Base-by-base conservation (phyloP, 2,329 filamentous ascomycete genomes). In the Sarocladium kiliense region DNA sequence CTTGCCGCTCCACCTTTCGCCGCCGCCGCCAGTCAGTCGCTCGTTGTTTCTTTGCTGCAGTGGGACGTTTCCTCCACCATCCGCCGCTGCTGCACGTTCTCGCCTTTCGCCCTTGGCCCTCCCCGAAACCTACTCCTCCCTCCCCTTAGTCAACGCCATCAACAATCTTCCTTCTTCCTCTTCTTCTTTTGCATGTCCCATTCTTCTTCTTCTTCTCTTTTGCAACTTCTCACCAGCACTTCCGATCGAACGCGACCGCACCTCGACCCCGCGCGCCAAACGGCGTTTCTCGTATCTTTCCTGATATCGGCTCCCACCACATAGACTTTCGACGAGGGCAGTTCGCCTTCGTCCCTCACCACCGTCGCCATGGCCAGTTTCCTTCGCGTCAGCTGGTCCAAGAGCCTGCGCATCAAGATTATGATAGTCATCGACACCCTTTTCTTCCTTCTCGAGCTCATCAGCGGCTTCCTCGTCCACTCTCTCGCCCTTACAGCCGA, bases 401-500 rank as follows among this genome's bases (percentile, higher is more conserved):
- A 99, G 74, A 89, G 88, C 62, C 90, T 87, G 64, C 86, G 93
- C 71, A 97, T 99, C 70, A 82, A 89, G 73, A 87, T 97, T 70
- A 89, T 99, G 80, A 85, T 99, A 69, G 87, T 77, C 60, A 96
- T 99, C 67, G 93, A 97, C 74, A 80, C 86, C 54, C 79, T 82
- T 39, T 99, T 99, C 77, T 97, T 99, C 74, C 73, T 96, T 49
- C 76, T 97, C 57, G 94, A 99, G 74, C 75, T 99, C 58, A 84
- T 88, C 56, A 85, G 88, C 58, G 93, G 94, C 58, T 90, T 96
- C 77, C 77, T 87, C 60, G 91, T 96, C 58, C 87, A 92, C 67
- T 97, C 94, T 18, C 82, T 99, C 63, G 94, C 94, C 36, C 81
- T 99, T 57, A 91, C 95, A 67, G 94, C 94, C 54, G 94, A 99